Base-by-base conservation (phyloP, 441 rosid species). In the Populus hybrid region DNA sequence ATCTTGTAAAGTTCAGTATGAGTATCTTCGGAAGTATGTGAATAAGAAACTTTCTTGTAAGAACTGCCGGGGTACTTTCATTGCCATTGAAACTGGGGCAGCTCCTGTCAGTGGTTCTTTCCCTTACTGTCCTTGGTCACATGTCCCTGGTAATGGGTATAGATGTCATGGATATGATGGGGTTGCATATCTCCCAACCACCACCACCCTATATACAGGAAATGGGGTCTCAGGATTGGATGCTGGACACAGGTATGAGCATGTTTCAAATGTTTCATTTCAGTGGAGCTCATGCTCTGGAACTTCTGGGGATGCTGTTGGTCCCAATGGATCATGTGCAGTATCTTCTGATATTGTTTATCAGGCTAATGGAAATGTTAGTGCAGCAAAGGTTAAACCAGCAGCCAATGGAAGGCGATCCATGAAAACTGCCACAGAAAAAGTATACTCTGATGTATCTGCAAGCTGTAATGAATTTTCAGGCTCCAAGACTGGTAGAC, bases 21-120 rank as follows among this genome's bases (percentile, higher is more conserved):
- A 96, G 87, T 96, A 96, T 79, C 88, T 96, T 21, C 87, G 99
- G 72, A 96, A 96, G 93, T 96, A 96, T 73, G 96, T 94, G 82
- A 96, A 96, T 73, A 96, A 96, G 90, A 90, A 89, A 83, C 97
- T 96, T 82, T 96, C 99, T 6, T 96, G 99, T 83, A 96, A 96
- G 92, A 96, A 96, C 85, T 96, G 99, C 57, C 97, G 99, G 3
- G 98, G 95, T 73, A 91, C 97, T 38, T 96, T 96, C 76, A 80
- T 96, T 74, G 99, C 99, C 66, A 92, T 89, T 53, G 99, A 96
- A 81, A 94, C 98, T 53, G 99, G 99, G 72, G 83, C 94, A 7
- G 97, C 94, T 78, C 99, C 99, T 6, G 86, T 89, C 50, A 93
- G 84, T 82, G 98, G 98, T 68, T 86, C 97, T 73, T 90, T 93